Evolutionary conservation across 148 eudicot species (phyloP).

Genomic region (Camellia granthamiana): DNA sequence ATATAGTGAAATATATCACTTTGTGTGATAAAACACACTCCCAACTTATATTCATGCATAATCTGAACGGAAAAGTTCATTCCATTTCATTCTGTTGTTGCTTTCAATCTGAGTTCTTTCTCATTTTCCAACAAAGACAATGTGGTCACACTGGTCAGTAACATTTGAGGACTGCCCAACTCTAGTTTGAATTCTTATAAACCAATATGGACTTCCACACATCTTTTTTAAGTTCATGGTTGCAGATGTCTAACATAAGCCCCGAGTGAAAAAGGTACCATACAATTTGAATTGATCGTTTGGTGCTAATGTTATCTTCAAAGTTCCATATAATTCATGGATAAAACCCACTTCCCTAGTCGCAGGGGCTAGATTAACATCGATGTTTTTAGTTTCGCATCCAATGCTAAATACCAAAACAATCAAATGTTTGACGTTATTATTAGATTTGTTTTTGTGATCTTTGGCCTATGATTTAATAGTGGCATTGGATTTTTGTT

Average conservation of each 20-base stretch:
- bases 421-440: neutral
- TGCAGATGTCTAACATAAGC: neutral
- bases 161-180: neutral
- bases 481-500: neutral
- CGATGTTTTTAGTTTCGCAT: neutral
- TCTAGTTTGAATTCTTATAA: slow-evolving; percentile 4
- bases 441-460: neutral
- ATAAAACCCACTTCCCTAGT: neutral
- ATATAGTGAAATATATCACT: neutral
- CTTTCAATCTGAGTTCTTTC: neutral
- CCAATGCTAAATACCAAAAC: neutral
- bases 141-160: neutral
- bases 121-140: neutral
- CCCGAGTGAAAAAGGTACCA: neutral
- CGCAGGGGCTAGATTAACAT: neutral
- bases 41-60: neutral
- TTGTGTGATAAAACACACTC: neutral
- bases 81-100: neutral
- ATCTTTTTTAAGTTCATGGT: neutral
- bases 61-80: neutral
- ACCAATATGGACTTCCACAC: neutral
- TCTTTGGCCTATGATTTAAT: neutral
- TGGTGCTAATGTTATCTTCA: neutral
- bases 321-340: neutral
- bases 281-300: neutral